Evolutionary conservation across 768 basidiomycete genomes (phyloP).

Genomic region (Serpula lacrymans): DNA sequence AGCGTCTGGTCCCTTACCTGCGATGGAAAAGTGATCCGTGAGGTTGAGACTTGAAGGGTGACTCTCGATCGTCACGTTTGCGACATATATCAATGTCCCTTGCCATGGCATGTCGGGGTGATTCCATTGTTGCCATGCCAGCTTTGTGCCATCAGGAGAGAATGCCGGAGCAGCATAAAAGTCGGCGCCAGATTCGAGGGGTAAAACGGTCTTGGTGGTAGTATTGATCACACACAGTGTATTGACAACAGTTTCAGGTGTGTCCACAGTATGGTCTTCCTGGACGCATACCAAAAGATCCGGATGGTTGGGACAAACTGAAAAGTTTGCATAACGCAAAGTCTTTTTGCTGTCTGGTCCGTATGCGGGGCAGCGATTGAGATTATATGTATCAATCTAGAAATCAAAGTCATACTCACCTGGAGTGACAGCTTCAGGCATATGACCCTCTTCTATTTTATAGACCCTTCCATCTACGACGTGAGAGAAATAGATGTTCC

Average conservation of each 20-base stretch:
- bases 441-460: slow-evolving; percentile 24
- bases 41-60: slow-evolving; percentile 17
- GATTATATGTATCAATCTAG: too few relatives aligned
- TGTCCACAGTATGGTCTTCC: slow-evolving; percentile 64
- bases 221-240: slow-evolving; percentile 55
- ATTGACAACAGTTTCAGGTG: slow-evolving; percentile 36
- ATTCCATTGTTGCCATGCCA: slow-evolving; percentile 63
- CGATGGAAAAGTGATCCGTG: slow-evolving; percentile 39
- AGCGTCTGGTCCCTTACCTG: slow-evolving; percentile 40
- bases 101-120: slow-evolving; percentile 72
- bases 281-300: slow-evolving; percentile 58
- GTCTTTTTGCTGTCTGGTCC: slow-evolving; percentile 43
- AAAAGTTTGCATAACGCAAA: slow-evolving; percentile 63
- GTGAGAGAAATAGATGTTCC: slow-evolving; percentile 13
- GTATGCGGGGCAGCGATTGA: not conserved
- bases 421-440: slow-evolving; percentile 13
- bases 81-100: slow-evolving; percentile 50
- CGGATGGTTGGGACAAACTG: slow-evolving; percentile 49
- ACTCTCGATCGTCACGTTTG: slow-evolving; percentile 35
- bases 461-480: slow-evolving; percentile 51
- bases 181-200: slow-evolving; percentile 51
- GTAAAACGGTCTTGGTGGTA: slow-evolving; percentile 30
- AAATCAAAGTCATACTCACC: slow-evolving; percentile 33
- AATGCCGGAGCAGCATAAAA: slow-evolving; percentile 63
- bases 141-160: slow-evolving; percentile 48